A percentile compares a stretch with the other conserved stretches of the same genome.
These are phyloP conservation scores for Hypoxylon trugodes DNA, from an alignment of 495 filamentous ascomycete genomes.

Conservation along the genomic window DNA sequence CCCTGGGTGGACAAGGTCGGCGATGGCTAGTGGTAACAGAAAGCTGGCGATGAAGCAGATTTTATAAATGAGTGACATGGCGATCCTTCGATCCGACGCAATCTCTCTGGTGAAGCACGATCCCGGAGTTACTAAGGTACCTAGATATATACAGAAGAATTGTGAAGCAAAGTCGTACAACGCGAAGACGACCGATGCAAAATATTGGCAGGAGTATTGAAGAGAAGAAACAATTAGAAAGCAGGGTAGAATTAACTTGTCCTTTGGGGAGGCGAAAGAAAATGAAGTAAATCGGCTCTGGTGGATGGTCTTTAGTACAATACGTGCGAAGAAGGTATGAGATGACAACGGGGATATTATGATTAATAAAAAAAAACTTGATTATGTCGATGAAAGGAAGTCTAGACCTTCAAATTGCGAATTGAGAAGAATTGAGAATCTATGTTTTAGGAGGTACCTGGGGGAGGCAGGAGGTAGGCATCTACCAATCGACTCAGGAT, in stretches of 20 bases:
- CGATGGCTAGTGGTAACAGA: slow-evolving; percentile 18
- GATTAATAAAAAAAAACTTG: neutral
- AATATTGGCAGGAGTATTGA: neutral
- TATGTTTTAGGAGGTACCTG: too few relatives aligned
- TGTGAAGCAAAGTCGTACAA: slow-evolving; percentile 24
- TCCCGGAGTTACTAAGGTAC: slow-evolving; percentile 11
- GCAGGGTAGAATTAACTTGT: slow-evolving; percentile 7
- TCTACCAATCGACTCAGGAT: slow-evolving; percentile 3
- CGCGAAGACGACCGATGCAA: slow-evolving; percentile 1
- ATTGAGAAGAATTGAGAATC: slow-evolving; percentile 10
- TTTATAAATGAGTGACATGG: slow-evolving; percentile 17
- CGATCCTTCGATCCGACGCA: neutral
- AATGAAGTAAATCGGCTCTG: neutral
- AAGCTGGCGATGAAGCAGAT: slow-evolving; percentile 11
- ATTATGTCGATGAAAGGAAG: slow-evolving; percentile 17
- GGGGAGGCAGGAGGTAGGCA: slow-evolving; percentile 11
- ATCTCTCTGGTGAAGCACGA: neutral
- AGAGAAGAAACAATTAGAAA: neutral
- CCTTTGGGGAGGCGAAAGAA: neutral
- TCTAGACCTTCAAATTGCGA: slow-evolving; percentile 17
- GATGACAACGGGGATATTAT: slow-evolving; percentile 2
- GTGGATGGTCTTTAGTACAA: slow-evolving; percentile 4
- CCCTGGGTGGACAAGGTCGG: slow-evolving; percentile 16
- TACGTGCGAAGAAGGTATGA: neutral
- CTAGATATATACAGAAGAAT: too few relatives aligned